Conservation (phyloP, 805 yeast genomes). For the Geotrichum ghanense region DNA sequence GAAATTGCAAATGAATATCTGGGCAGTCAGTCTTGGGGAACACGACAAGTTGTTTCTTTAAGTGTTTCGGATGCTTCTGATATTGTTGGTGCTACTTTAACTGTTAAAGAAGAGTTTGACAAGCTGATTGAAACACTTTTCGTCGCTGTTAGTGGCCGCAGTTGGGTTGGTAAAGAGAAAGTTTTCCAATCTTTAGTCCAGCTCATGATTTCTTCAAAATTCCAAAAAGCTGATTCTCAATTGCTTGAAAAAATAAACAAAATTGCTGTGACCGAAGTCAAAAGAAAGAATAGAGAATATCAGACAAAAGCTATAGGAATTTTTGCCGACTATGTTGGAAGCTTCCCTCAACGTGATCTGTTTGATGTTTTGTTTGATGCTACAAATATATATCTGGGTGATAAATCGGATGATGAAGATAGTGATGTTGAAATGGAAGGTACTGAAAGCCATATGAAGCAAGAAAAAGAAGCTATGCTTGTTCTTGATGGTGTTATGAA, state of each 20-base stretch:
- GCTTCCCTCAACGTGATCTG: constrained; percentile 24
- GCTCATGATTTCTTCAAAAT: constrained; percentile 37
- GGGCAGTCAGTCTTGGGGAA: constrained; percentile 44
- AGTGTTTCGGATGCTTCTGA: constrained; percentile 50
- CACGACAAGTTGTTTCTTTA: constrained; percentile 61
- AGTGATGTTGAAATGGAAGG: constrained; percentile 2
- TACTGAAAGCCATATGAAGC: neutral
- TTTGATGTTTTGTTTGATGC: constrained; percentile 26
- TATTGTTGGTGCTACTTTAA: constrained; percentile 26
- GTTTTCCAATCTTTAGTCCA: constrained; percentile 60
- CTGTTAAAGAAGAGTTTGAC: constrained; percentile 9
- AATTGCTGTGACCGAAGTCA: constrained; percentile 47
- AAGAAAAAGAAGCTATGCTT: neutral
- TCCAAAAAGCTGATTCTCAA: constrained; percentile 21
- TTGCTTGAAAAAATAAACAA: constrained; percentile 31
- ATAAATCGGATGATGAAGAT: neutral
- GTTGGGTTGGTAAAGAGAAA: constrained; percentile 82
- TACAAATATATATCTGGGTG: neutral
- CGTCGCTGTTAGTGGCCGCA: constrained; percentile 58
- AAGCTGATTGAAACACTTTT: constrained; percentile 42
- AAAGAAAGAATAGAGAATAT: constrained; percentile 55
- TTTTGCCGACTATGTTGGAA: constrained; percentile 39
- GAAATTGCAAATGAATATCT: constrained; percentile 39
- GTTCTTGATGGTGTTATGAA: constrained; percentile 1
- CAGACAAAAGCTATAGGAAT: constrained; percentile 42